A percentile compares a stretch with the other conserved stretches of the same genome.
Conservation (phyloP, 352 stramenopile species). For the Peronosclerospora sorghi region DNA sequence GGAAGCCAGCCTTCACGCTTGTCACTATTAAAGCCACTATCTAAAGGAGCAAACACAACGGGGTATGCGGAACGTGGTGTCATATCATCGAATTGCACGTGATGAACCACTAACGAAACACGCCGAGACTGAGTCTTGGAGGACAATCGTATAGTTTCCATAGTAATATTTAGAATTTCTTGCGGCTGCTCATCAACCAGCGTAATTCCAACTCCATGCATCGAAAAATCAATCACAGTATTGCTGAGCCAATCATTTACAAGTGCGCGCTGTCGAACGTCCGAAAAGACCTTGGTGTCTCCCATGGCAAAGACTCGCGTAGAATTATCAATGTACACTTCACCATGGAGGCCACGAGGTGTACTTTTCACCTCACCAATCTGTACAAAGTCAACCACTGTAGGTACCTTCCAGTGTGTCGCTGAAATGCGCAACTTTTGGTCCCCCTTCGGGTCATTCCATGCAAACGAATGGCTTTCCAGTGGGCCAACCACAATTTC, state of each 20-base stretch:
- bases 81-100: conserved; percentile 85
- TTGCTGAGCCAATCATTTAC: conserved; percentile 68
- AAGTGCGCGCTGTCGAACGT: conserved; percentile 41
- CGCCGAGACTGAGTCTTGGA: conserved; percentile 37
- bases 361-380: conserved; percentile 51
- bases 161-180: conserved; percentile 79
- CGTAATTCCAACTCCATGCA: conserved; percentile 69
- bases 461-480: conserved; percentile 71
- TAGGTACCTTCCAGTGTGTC: conserved; percentile 55
- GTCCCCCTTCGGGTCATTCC: conserved; percentile 57
- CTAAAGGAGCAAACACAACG: conserved; percentile 62
- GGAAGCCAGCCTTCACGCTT: conserved; percentile 77
- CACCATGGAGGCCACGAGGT: conserved; percentile 45
- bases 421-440: conserved; percentile 50
- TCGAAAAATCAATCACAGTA: conserved; percentile 56
- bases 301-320: conserved; percentile 74
- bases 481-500: conserved; percentile 58
- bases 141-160: conserved; percentile 69
- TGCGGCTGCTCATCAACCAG: conserved; percentile 66
- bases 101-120: conserved; percentile 56
- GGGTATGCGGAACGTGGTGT: conserved; percentile 56
- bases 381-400: conserved; percentile 60
- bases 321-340: conserved; percentile 80
- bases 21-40: conserved; percentile 82
- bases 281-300: conserved; percentile 50